Base-by-base conservation (phyloP, 345 rosid genomes). In the Salix koriyanagi region DNA sequence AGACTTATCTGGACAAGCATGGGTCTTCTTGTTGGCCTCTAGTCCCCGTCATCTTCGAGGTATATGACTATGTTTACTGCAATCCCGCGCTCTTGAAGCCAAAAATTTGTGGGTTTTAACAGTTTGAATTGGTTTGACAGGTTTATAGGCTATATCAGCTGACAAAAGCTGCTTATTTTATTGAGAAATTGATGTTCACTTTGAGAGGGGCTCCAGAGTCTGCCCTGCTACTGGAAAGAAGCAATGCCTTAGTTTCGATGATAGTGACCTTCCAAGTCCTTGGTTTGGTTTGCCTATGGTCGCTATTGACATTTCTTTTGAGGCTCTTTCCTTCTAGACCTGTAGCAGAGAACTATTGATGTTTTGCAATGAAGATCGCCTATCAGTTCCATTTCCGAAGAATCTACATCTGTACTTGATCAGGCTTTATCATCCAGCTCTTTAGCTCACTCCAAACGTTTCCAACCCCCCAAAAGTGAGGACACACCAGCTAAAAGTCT, bases 251-350 rank as follows among this genome's bases (percentile, higher is more conserved):
- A 6, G 81, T 90, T 78, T 88, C 90, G 60, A 84, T 90, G 91
- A 83, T 91, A 6, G 90, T 86, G 73, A 86, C 87, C 54, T 86
- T 94, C 85, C 97, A 90, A 76, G 64, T 88, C 70, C 87, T 91
- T 67, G 97, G 92, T 19, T 83, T 94, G 70, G 23, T 89, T 69
- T 91, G 97, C 87, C 95, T 94, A 36, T 94, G 97, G 98, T 89
- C 95, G 39, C 76, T 92, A 66, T 54, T 90, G 73, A 90, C 98
- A 30, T 90, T 92, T 74, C 93, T 92, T 62, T 74, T 87, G 83
- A 88, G 97, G 80, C 92, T 92, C 23, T 92, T 92, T 64, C 97
- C 97, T 77, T 92, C 95, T 23, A 91, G 93, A 84, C 95, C 94
- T 44, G 97, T 87, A 23, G 81, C 92, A 34, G 94, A 91, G 85